Evolutionary conservation across 305 asterid species (phyloP), one percentile per base, ranked within the genome.

Genomic region (Plantago coronopus): DNA sequence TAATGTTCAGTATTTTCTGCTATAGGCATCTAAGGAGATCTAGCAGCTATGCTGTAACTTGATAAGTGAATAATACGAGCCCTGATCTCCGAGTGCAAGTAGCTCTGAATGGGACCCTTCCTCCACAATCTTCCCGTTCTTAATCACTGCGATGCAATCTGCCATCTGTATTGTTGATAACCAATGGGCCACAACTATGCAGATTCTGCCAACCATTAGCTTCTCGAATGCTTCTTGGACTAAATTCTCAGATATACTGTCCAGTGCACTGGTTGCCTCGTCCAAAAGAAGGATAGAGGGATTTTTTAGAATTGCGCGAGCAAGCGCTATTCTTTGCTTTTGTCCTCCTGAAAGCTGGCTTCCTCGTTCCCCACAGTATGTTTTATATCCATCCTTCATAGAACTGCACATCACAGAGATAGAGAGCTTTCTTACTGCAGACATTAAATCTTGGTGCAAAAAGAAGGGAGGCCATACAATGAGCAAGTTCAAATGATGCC

Each of bases 271-370:
- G 9, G 87, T 83, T 43, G 91, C 87, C 69, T 83, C 87, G 23
- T 83, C 85, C 23, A 80, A 61, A n/a, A 83, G 83, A 23, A 83
- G 74, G 49, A 83, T 83, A 2, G 72, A 57, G 0, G 87, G 80
- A 21, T 74, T 83, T 58, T 78, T 83, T 22, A 83, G 54, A 18
- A 76, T 76, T 4, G 91, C 85, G 2, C 82, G 72, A 0, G 87
- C 85, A 17, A 80, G 73, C n/a, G 83, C 83, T 66, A 80, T 74
- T 49, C 85, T 72, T 67, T 83, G 87, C 73, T 83, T 83, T 55
- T 80, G 87, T 16, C 90, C 91, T 8, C 87, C 87, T 3, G 87
- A 83, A 61, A 80, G 74, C 61, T 78, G 87, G 9, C 74, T 69
- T 31, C 89, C 87, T 74, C 85, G 70, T 64, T 83, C 87, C 20